phyloP scores from a whole-genome alignment of 441 rosid species.

The Rhodomyrtus psidioides region DNA sequence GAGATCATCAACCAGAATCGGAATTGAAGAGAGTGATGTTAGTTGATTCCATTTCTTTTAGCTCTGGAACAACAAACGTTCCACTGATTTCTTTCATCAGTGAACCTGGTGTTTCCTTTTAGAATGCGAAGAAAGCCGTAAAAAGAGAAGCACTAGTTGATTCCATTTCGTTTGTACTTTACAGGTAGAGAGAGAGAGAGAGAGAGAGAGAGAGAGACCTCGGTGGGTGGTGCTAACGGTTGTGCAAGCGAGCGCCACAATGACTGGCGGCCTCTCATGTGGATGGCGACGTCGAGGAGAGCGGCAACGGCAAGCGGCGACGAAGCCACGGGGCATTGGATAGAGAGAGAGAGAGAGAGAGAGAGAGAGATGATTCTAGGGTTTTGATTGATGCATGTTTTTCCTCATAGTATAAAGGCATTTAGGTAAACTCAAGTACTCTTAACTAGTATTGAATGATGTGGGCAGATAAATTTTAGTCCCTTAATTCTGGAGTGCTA shows the following conservation, averaged over 20 bases:
- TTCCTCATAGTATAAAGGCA: not conserved
- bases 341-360: too few species aligned
- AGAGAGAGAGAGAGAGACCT: too few species aligned
- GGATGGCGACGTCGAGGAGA: not conserved
- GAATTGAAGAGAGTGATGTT: not conserved
- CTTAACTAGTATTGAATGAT: not conserved
- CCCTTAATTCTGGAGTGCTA: not conserved
- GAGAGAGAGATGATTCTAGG: too few species aligned
- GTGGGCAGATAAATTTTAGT: not conserved
- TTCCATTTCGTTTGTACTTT: not conserved
- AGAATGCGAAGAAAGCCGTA: not conserved
- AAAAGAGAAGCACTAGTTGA: too few species aligned
- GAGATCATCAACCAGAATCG: not conserved
- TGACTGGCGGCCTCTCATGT: not conserved
- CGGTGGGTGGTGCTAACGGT: not conserved
- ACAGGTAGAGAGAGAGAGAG: not conserved
- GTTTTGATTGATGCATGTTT: too few species aligned
- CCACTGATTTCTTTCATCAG: not conserved
- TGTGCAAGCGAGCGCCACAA: not conserved
- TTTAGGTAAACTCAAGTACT: not conserved
- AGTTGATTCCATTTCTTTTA: not conserved
- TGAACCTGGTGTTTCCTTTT: not conserved
- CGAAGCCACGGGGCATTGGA: too few species aligned
- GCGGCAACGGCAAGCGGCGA: not conserved
- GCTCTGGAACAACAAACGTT: not conserved